These are phyloP conservation scores for Phialocephala subalpina DNA, from an alignment of 2,329 filamentous ascomycete species.

Conservation along the genomic window DNA sequence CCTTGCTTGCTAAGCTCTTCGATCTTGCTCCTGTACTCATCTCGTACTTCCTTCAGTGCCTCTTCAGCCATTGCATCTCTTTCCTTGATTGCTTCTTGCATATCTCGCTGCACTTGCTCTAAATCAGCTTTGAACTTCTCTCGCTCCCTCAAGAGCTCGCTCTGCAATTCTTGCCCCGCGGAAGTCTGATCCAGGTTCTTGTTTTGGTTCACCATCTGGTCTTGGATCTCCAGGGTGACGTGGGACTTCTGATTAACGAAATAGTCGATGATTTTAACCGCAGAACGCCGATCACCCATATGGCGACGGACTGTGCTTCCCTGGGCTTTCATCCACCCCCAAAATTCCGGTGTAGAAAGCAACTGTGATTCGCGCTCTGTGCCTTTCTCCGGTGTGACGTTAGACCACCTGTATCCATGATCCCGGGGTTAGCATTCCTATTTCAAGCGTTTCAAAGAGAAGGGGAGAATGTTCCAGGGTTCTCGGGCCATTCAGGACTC, in stretches of 20 bases:
- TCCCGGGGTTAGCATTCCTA: too few relatives aligned
- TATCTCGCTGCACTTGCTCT: not conserved
- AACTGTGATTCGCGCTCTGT: conserved; percentile 5
- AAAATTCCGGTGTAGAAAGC: conserved; percentile 7
- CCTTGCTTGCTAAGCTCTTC: not conserved
- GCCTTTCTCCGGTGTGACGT: not conserved
- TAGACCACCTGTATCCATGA: too few relatives aligned
- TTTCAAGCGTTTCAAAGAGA: too few relatives aligned
- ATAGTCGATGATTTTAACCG: conserved; percentile 3
- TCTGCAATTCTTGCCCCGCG: conserved; percentile 5
- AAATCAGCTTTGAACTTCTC: not conserved
- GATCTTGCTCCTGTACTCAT: not conserved
- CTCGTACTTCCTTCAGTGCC: not conserved
- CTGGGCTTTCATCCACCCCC: conserved; percentile 7
- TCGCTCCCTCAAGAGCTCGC: not conserved
- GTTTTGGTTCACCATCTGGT: conserved; percentile 2
- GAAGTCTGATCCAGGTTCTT: not conserved
- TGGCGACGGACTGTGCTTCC: conserved; percentile 9
- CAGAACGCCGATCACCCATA: not conserved
- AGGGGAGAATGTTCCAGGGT: too few relatives aligned
- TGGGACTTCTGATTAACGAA: not conserved
- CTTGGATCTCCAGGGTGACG: conserved; percentile 5
- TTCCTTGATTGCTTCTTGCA: conserved; percentile 10
- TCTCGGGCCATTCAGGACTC: too few relatives aligned
- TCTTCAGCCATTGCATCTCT: not conserved